Evolutionary conservation across 2,329 filamentous ascomycete genomes (phyloP), one percentile per base, ranked within the genome.

Genomic region (Fusarium sacchari): DNA sequence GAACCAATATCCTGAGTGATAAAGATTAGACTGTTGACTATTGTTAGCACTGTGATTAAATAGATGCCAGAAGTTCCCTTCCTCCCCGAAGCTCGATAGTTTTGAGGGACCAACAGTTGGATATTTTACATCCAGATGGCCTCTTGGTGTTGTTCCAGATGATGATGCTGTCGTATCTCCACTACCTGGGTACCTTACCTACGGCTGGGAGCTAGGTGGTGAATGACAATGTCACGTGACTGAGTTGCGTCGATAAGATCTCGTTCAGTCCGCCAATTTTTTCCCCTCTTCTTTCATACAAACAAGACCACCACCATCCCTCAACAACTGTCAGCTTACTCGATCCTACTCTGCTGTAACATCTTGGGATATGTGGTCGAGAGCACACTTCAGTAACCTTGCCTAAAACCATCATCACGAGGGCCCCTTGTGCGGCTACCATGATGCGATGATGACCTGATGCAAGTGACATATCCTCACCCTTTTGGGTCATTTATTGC

Each of bases 401-500:
- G 87, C 84, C 85, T 87, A 91, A 91, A 90, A 91, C 89, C 89
- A 90, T 91, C 83, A 86, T 89, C 88, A 89, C 87, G 89, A 91
- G 89, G 88, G 88, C 88, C 88, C 87, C 87, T 86, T 82, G 87
- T 81, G 87, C 83, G 88, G 88, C 87, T 85, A 79, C 88, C 89
- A 90, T 90, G 89, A 90, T 88, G 85, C 87, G 89, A 78, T 89
- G 89, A 90, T 90, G 88, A 91, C 89, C 89, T 90, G 86, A 89
- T 85, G 86, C 88, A 89, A 89, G 86, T 84, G 84, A 90, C 88
- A 90, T 86, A 37, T 73, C 69, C 55, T 72, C 40, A 46, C 32
- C 64, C 50, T 53, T 53, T 56, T 47, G 50, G 49, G 28, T 17
- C 36, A 61, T 63, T 65, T 56, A 24, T 64, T 56, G 44, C 60